Percentiles rank a stretch among this genome's conserved stretches.
Conservation (phyloP, 768 basidiomycete genomes). For the Porpolomopsis calyptriformis region DNA sequence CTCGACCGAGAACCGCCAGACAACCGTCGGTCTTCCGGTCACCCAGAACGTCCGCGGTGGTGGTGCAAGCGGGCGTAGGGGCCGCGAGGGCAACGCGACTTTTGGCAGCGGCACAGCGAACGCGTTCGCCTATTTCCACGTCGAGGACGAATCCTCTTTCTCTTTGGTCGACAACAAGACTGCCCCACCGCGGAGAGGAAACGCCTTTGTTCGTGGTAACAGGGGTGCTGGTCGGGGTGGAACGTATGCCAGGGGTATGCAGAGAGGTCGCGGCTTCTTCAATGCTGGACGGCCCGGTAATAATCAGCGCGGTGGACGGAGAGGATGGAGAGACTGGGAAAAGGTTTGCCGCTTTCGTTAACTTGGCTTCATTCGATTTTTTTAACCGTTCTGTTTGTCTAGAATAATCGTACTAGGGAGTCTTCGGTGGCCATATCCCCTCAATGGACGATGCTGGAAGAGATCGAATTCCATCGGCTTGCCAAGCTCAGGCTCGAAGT, state of each 20-base stretch:
- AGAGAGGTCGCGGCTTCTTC: slow-evolving; percentile 40
- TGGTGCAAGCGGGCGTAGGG: slow-evolving; percentile 45
- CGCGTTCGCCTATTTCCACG: slow-evolving; percentile 95
- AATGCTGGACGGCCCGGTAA: slow-evolving; percentile 31
- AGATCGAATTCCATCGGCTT: slow-evolving; percentile 91
- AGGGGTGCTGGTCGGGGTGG: slow-evolving; percentile 44
- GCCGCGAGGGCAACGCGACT: slow-evolving; percentile 64
- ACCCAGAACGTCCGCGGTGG: slow-evolving; percentile 40
- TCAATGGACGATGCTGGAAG: slow-evolving; percentile 92
- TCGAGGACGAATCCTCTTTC: slow-evolving; percentile 95
- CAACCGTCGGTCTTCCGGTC: slow-evolving; percentile 36
- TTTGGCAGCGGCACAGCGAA: slow-evolving; percentile 86
- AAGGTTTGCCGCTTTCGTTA: slow-evolving; percentile 42
- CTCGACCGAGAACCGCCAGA: slow-evolving; percentile 51
- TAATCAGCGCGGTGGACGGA: slow-evolving; percentile 46
- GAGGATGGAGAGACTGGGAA: slow-evolving; percentile 91
- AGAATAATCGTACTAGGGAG: slow-evolving; percentile 80
- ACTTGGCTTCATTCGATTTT: not conserved
- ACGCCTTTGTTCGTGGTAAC: slow-evolving; percentile 50
- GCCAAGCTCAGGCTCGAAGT: slow-evolving; percentile 89
- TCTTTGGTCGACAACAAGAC: slow-evolving; percentile 89
- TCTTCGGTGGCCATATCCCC: slow-evolving; percentile 88
- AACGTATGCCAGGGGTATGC: slow-evolving; percentile 29
- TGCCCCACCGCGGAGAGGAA: slow-evolving; percentile 60
- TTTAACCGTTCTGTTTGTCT: slow-evolving; percentile 13